Evolutionary conservation across 2,329 filamentous ascomycete genomes (phyloP), one percentile per base, ranked within the genome.

Genomic region (Scopulariopsis brevicaulis): DNA sequence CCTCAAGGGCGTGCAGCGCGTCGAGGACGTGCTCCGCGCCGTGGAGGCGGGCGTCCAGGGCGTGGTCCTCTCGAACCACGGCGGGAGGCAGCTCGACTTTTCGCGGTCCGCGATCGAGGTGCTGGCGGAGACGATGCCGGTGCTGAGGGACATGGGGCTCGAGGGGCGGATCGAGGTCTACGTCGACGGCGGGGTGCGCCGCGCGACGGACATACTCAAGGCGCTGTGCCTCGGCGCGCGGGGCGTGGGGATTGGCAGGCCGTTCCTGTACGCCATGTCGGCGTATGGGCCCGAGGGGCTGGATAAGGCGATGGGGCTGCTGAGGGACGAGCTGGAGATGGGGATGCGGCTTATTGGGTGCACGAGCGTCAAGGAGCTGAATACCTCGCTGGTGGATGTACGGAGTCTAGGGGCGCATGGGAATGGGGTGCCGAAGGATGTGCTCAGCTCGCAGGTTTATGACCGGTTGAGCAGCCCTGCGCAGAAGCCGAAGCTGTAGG

Each of bases 291-390:
- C 90, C 60, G 79, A 86, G 2, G 94, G 94, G 62, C 93, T 97
- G 22, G 89, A 95, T 67, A 82, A 90, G 37, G 94, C 94, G 35
- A 96, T 97, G 87, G 87, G 91, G 72, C 75, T 96, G 59, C 80
- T 96, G 64, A 91, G 89, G 75, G 94, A 97, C 67, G 94, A 99
- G 79, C 89, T 99, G 83, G 91, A 95, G 76, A 97, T 97, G 93
- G 94, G 93, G 68, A 97, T 99, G 94, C 84, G 94, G 7, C 76
- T 99, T 62, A 90, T 99, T 64, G 94, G 94, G 11, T 89, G 85
- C 60, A 82, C 79, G 22, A 85, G 74, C 60, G 71, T 99, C 35
- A 83, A 84, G 40, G 85, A 99, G 64, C 74, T 99, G 61, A 89
- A 88, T 61, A 87, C 92, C 0, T 85, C 84, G 28, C 74, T 99